Base-by-base conservation (phyloP, 768 basidiomycete species). In the Kwoniella mangroviensis region DNA sequence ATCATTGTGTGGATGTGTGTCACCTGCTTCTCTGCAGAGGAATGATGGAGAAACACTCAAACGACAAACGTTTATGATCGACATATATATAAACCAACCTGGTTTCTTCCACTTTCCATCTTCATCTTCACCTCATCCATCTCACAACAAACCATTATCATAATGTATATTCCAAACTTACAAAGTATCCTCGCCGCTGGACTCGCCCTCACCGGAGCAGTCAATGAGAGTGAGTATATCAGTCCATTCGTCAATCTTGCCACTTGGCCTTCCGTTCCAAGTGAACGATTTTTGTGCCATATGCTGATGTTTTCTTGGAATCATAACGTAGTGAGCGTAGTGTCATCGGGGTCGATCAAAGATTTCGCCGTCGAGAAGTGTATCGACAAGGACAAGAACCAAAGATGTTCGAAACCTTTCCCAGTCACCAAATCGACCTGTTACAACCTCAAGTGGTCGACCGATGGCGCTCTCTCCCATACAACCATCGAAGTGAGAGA, bases 371-470 rank as follows among this genome's bases (percentile, higher is more conserved):
- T 75, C 56, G 74, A 78, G 70, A 75, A 76, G 61, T 82, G 81
- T 65, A 68, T 81, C 65, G 81, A 81, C 63, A 54, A 64, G 22
- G 75, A 78, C 28, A 74, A 74, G 21, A 76, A 75, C 61, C 42
- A 68, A 26, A 75, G 77, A 61, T 82, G 81, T 69, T 73, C 79
- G 64, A 81, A 75, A 63, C 81, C 81, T 24, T 82, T 82, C 75
- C 68, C 74, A 51, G 75, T 79, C 24, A 34, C 67, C 28, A 78
- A 81, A 65, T 71, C 65, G n/a, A 77, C 73, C 22, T 79, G 77
- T 59, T 82, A 82, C 73, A 71, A 72, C 53, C 70, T 82, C 65
- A 72, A 74, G 41, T 82, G 81, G 81, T 73, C 73, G 12, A 82
- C 81, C 51, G 73, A 77, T n/a, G 81, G 81, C 9, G 58, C 73